Evolutionary conservation across 768 basidiomycete genomes (phyloP), one percentile per base, ranked within the genome.

Genomic region (Auriscalpium orientale): DNA sequence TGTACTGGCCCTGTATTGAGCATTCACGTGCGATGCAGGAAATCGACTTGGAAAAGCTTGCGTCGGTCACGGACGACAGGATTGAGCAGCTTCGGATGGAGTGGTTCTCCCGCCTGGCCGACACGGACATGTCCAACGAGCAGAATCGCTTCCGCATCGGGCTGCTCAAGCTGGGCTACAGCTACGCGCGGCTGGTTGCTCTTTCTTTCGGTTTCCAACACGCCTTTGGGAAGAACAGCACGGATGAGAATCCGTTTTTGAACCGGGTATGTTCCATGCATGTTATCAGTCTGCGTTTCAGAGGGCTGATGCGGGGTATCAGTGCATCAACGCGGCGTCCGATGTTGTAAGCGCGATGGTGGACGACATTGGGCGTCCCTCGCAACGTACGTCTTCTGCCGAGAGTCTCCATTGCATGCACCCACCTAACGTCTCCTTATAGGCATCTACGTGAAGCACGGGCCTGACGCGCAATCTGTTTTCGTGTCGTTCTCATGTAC

Each of bases 141-240:
- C 78, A 80, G 62, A 80, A 79, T 60, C 71, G 69, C 54, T 86
- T 84, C 78, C 79, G 86, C 4, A 80, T 77, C 16, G 80, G 82
- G 3, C 66, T 88, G 16, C 71, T 88, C 56, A 79, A 72, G 61
- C 68, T 88, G 60, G 83, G 78, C 3, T 86, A 79, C 61, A 80
- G 84, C 56, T 90, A 90, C 58, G 74, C 81, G 16, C 79, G 88
- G n/a, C 72, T 90, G 16, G 73, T 84, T 15, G 82, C 80, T 5
- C 72, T 88, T 50, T 87, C 88, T 0, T 85, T 84, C 59, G 88
- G 88, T 15, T 84, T 90, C 72, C 88, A 90, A 67, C 83, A 88
- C 61, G 80, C 82, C 10, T 83, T 84, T 63, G 81, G 83, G 15
- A 87, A 85, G 66, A 77, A 79, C 43, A 74, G 67, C n/a, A 55